Evolutionary conservation across 352 stramenopile genomes (phyloP).

Genomic region (Phytopythium delawarense): DNA sequence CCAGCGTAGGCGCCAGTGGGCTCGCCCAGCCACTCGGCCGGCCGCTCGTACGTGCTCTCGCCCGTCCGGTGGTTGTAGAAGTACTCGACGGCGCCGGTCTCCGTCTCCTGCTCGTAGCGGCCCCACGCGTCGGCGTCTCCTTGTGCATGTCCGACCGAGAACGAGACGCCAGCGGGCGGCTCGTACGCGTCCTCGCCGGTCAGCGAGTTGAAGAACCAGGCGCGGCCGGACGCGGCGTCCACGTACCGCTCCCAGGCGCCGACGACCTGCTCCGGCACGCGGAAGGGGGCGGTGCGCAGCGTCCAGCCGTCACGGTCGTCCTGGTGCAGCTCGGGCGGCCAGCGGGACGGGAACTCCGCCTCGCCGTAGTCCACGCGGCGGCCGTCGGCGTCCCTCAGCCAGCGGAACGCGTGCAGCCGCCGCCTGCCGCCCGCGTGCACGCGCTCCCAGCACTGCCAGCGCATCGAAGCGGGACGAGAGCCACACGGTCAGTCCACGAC

Average conservation of each 20-base stretch:
- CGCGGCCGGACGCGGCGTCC: conserved; percentile 28
- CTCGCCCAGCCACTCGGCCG: not conserved
- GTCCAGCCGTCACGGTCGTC: conserved; percentile 84
- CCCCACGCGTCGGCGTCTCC: not conserved
- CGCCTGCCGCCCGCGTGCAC: conserved; percentile 86
- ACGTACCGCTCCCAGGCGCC: conserved; percentile 62
- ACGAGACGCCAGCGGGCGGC: conserved; percentile 12
- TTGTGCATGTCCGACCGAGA: not conserved
- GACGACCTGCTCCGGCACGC: conserved; percentile 35
- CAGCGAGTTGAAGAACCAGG: conserved; percentile 76
- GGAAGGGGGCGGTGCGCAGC: conserved; percentile 48
- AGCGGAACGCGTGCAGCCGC: conserved; percentile 76
- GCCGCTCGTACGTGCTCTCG: conserved; percentile 7
- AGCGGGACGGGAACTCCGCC: conserved; percentile 87
- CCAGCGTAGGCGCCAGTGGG: too few species aligned
- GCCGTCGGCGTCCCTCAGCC: conserved; percentile 90
- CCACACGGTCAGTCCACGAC: not conserved
- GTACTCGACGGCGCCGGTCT: not conserved
- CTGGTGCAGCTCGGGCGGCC: conserved; percentile 88
- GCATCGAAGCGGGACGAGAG: too few species aligned
- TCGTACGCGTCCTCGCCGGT: conserved; percentile 57
- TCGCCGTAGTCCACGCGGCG: conserved; percentile 90
- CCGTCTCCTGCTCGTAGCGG: not conserved
- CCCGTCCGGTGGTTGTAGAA: conserved; percentile 7
- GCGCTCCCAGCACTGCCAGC: conserved; percentile 72